phyloP scores from a whole-genome alignment of 495 filamentous ascomycete genomes.

The Collariella sp. region DNA sequence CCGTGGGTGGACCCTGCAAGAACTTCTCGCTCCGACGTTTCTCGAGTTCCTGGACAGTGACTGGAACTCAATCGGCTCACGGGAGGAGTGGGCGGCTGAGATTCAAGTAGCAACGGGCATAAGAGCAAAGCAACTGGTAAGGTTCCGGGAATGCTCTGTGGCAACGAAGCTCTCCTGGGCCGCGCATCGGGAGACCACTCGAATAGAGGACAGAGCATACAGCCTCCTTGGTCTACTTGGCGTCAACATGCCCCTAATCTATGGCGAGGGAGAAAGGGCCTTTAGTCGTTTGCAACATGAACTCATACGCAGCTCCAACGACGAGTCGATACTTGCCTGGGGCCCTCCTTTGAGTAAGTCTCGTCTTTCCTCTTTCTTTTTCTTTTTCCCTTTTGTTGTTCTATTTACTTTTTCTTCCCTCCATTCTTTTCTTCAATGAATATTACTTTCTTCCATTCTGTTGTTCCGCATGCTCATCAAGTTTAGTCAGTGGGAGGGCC shows the following conservation, averaged over 20 bases:
- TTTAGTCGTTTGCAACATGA: slow-evolving; percentile 14
- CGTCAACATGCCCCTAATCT: neutral
- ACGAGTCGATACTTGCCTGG: neutral
- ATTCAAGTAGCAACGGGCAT: neutral
- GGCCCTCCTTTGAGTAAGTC: neutral
- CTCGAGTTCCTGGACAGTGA: neutral
- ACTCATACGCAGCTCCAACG: neutral
- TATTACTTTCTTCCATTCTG: too few species aligned
- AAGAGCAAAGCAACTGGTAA: neutral
- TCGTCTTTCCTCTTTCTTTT: too few species aligned
- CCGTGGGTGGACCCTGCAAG: slow-evolving; percentile 9
- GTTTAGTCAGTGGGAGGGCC: too few species aligned
- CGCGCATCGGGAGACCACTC: neutral
- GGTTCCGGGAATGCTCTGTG: neutral
- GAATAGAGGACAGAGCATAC: slow-evolving; percentile 2
- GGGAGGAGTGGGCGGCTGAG: neutral
- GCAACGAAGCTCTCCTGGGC: slow-evolving; percentile 2
- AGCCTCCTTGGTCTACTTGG: neutral
- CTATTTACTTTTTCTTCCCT: too few species aligned
- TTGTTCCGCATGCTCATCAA: too few species aligned
- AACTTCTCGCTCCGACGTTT: neutral
- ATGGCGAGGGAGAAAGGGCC: neutral
- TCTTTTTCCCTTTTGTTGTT: too few species aligned
- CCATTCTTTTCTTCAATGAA: too few species aligned
- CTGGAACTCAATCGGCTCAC: neutral